Percentiles rank a stretch among this genome's conserved stretches.
Evolutionary conservation across 2,329 filamentous ascomycete species (phyloP).

Genomic region (Penicillium sp.): DNA sequence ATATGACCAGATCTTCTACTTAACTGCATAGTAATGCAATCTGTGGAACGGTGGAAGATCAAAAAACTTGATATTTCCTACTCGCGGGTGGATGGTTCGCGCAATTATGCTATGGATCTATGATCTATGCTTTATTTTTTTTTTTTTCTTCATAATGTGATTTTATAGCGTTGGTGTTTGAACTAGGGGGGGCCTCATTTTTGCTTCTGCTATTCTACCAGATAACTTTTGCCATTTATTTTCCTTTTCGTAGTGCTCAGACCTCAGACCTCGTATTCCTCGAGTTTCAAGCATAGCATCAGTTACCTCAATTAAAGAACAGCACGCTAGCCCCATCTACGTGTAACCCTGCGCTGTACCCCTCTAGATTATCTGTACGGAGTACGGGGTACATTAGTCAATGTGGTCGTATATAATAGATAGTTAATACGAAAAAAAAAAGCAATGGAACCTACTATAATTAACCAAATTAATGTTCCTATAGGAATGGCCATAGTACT

Average conservation of each 20-base stretch:
- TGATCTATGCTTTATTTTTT: not conserved
- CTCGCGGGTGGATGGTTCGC: not conserved
- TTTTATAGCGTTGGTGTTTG: conserved; percentile 10
- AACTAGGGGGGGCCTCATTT: not conserved
- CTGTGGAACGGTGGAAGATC: not conserved
- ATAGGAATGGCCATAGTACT: not conserved
- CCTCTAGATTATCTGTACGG: not conserved
- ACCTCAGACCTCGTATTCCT: not conserved
- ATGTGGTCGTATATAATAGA: not conserved
- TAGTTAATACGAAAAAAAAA: not conserved
- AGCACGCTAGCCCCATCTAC: not conserved
- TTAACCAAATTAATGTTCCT: not conserved
- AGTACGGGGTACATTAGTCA: not conserved
- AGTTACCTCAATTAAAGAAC: not conserved
- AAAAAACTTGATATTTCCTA: not conserved
- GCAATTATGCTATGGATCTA: not conserved
- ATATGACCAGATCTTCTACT: not conserved
- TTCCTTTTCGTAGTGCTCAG: not conserved
- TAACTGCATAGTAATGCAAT: not conserved
- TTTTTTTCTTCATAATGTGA: not conserved
- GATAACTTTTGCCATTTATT: not conserved
- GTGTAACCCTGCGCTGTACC: not conserved
- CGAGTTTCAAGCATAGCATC: too few species aligned
- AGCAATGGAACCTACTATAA: not conserved
- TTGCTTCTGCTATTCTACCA: not conserved